Evolutionary conservation across 2,329 filamentous ascomycete genomes (phyloP), one percentile per base, ranked within the genome.

Genomic region (Daldinia sp.): DNA sequence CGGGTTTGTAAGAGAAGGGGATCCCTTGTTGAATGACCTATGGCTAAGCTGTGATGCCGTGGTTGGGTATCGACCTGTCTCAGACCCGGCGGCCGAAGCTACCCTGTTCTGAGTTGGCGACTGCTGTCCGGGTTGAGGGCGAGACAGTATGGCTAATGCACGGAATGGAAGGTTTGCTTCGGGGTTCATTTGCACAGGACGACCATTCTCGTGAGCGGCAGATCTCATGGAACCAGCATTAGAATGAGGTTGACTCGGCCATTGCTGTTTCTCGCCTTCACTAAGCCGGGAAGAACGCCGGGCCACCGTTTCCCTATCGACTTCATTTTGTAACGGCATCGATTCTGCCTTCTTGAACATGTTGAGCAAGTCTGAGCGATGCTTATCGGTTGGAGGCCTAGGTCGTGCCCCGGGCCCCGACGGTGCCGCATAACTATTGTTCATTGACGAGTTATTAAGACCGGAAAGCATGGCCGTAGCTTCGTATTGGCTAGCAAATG

Each of bases 331-430:
- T 3, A 74, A 68, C 13, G 72, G 68, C 2, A 67, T 61, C 2
- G 74, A 60, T 25, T 72, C 73, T 9, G 73, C 66, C 64, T 80
- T 80, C 63, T 84, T 85, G 74, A 87, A 86, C 77, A 87, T 84
- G 19, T 78, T 81, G 11, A 87, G 75, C 17, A 87, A 74, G 6
- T 81, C 77, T 15, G 78, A 81, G 19, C 82, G 81, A 64, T 86
- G 83, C 32, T 74, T 72, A 47, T 79, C 77, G 25, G 77, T 73
- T 8, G 70, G 71, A 4, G 50, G 63, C 5, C 48, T 15, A 17
- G 63, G 61, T 7, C 58, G 69, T 25, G 45, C 45, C 30, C 32
- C 52, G 7, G 64, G 63, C 17, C 58, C 37, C n/a, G 64, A 61
- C 41, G 66, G 59, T 1, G 55, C 54, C 7, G 54, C 61, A 25